Evolutionary conservation across 78 protist genomes (phyloP), one percentile per base, ranked within the genome.

Genomic region (Dictyostelium firmibasis): DNA sequence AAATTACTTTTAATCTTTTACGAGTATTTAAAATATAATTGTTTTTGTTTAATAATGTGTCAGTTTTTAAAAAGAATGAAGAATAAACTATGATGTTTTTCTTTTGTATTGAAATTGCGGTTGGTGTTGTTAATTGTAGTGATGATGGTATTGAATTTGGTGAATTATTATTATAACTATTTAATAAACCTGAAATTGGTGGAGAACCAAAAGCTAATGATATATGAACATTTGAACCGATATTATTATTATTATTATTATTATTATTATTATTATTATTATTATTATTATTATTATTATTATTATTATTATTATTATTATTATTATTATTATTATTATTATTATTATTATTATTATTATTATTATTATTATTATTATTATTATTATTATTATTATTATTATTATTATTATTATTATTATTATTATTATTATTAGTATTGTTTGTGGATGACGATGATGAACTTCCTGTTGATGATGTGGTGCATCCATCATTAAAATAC

Each of bases 1-100:
- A 75, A 84, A 69, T 41, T 74, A 85, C 92, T 27, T 85, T 74
- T 85, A 85, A 85, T 74, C 33, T 85, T 53, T 53, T 85, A 25
- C 57, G 38, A n/a, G 57, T 74, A 41, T 11, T 33, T 53, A 13
- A 41, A 74, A 85, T n/a, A 25, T 13, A 33, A 31, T 7, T 53
- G 57, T 86, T 85, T 78, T 31, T n/a, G 29, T 69, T 69, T 81
- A 89, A 50, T 23, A 89, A 25, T 43, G 43, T 85, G n/a, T 57
- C 29, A 1, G 86, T 89, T 57, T 89, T 78, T 57, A 69, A 41
- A 41, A 89, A 89, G 62, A 89, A 89, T 18, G 87, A 43, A 35
- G 94, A 89, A 44, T 81, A 89, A 33, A 89, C 86, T 29, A 69
- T 25, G 8, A 81, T 41, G 29, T 78, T n/a, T 41, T 81, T 79